These are phyloP conservation scores for Cucurbita maxima DNA, from an alignment of 306 rosid species.

Conservation along the genomic window DNA sequence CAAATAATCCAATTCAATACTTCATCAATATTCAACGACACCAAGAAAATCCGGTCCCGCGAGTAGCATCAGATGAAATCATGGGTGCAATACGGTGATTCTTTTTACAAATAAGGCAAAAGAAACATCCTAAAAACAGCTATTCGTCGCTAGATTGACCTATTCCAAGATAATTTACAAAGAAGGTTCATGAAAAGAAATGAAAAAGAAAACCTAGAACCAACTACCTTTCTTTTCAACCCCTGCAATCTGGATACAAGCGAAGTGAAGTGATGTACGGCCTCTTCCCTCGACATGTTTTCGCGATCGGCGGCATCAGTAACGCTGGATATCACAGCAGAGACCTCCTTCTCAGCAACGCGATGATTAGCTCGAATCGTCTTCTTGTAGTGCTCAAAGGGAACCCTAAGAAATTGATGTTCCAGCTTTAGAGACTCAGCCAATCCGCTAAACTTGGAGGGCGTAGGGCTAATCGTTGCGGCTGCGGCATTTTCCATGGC, in stretches of 20 bases:
- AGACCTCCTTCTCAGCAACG: slow-evolving; percentile 61
- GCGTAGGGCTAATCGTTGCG: slow-evolving; percentile 11
- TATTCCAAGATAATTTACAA: no score
- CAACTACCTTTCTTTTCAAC: slow-evolving; percentile 66
- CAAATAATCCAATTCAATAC: not conserved
- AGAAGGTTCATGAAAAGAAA: not conserved
- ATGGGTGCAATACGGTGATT: not conserved
- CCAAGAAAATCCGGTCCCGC: not conserved
- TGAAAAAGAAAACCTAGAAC: slow-evolving; percentile 5
- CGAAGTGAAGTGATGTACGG: slow-evolving; percentile 59
- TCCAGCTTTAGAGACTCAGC: slow-evolving; percentile 74
- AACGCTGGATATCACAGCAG: slow-evolving; percentile 59
- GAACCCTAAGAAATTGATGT: slow-evolving; percentile 89
- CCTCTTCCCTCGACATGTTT: slow-evolving; percentile 40
- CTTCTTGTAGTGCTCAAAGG: slow-evolving; percentile 97
- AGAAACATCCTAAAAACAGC: not conserved
- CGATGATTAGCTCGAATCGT: slow-evolving; percentile 89
- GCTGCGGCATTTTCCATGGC: slow-evolving; percentile 10
- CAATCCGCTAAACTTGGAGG: slow-evolving; percentile 33
- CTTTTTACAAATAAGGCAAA: not conserved
- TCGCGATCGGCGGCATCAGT: slow-evolving; percentile 32
- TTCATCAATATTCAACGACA: no score
- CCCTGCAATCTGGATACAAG: slow-evolving; percentile 80
- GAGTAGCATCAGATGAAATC: not conserved
- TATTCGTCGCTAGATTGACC: not conserved